These are phyloP conservation scores for Picea sitchensis DNA, from an alignment of 75 land plant genomes.

Conservation along the genomic window DNA sequence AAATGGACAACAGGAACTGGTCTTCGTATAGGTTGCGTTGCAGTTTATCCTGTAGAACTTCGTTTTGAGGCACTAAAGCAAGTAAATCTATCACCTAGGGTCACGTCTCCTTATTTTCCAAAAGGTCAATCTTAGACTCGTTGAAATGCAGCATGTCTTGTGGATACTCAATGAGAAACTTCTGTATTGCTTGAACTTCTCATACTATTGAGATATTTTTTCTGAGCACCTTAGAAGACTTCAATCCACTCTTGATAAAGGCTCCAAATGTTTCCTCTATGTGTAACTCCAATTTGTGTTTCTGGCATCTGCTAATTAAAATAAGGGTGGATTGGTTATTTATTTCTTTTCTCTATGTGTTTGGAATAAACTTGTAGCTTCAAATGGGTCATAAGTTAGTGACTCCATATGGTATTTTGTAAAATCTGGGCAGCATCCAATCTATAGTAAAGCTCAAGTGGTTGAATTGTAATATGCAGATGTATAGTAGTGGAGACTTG, in stretches of 20 bases:
- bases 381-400: not conserved
- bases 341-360: not conserved
- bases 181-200: not conserved
- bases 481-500: not conserved
- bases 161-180: not conserved
- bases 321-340: not conserved
- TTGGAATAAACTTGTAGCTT: not conserved
- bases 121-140: not conserved
- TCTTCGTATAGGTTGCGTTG: slow-evolving; percentile 21
- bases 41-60: slow-evolving; percentile 27
- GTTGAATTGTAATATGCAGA: not conserved
- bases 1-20: slow-evolving; percentile 30
- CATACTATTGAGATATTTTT: not conserved
- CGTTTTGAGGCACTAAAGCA: slow-evolving; percentile 30
- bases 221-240: not conserved
- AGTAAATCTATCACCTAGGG: slow-evolving; percentile 38
- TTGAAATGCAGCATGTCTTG: not conserved
- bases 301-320: not conserved
- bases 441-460: not conserved
- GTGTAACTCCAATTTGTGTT: not conserved
- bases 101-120: slow-evolving; percentile 1
- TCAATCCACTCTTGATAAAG: not conserved
- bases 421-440: not conserved
- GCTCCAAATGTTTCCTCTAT: not conserved
- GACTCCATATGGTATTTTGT: not conserved